These are phyloP conservation scores for Achaetomium macrosporum DNA, from an alignment of 2,329 filamentous ascomycete genomes.

Conservation along the genomic window DNA sequence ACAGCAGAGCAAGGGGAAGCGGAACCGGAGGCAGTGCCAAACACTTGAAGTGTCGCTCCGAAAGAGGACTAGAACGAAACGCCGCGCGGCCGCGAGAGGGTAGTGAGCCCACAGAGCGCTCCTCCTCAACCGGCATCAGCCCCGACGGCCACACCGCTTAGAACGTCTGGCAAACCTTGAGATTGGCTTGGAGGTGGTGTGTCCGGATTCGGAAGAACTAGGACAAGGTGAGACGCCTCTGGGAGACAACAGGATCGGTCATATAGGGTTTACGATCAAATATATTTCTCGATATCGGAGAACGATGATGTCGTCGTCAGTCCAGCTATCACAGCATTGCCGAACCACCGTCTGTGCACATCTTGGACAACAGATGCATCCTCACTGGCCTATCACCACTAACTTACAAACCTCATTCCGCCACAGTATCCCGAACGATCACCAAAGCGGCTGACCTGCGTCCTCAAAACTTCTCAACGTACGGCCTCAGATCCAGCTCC, in stretches of 20 bases:
- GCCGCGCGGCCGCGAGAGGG: constrained; percentile 16
- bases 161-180: constrained; percentile 1
- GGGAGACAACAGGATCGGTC: constrained; percentile 3
- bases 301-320: not conserved
- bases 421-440: not conserved
- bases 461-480: constrained; percentile 72
- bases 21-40: constrained; percentile 21
- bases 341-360: not conserved
- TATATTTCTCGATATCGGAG: constrained; percentile 14
- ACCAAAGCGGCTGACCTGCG: not conserved
- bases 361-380: too few relatives aligned
- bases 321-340: not conserved
- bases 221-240: constrained; percentile 1
- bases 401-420: not conserved
- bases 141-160: constrained; percentile 7
- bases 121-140: constrained; percentile 16
- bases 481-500: constrained; percentile 75
- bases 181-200: constrained; percentile 3
- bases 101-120: constrained; percentile 22
- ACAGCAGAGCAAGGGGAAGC: not conserved
- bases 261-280: constrained; percentile 13
- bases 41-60: constrained; percentile 22
- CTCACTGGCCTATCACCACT: not conserved
- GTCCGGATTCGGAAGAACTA: not conserved
- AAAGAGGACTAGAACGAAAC: constrained; percentile 7